phyloP scores from a whole-genome alignment of 2,329 filamentous ascomycete species.

The Macrophomina phaseolina region DNA sequence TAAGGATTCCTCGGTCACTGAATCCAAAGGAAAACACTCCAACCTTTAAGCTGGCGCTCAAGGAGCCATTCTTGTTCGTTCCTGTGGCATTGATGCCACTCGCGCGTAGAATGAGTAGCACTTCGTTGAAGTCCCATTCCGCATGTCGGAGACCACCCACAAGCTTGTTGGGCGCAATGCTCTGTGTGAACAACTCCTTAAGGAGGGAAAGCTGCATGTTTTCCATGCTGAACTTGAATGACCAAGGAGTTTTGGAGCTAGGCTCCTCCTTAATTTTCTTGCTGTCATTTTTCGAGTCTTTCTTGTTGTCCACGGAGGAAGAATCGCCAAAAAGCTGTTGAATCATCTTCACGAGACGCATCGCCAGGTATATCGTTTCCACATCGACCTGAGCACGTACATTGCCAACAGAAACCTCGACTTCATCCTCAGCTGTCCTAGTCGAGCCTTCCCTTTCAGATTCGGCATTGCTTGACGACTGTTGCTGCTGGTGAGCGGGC shows the following conservation, averaged over 20 bases:
- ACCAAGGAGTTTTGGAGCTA: slow-evolving; percentile 10
- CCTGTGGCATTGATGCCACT: background rate
- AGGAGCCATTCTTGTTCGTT: background rate
- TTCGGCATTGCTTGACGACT: background rate
- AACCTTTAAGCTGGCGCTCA: background rate
- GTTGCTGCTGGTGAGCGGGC: background rate
- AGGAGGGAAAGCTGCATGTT: slow-evolving; percentile 35
- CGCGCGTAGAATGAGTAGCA: slow-evolving; percentile 1
- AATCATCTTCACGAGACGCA: slow-evolving; percentile 35
- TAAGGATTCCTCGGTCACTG: slow-evolving; percentile 56
- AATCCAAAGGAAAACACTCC: slow-evolving; percentile 55
- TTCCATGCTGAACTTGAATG: slow-evolving; percentile 36
- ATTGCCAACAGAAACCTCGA: slow-evolving; percentile 43
- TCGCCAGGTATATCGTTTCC: slow-evolving; percentile 42
- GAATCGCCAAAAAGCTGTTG: background rate
- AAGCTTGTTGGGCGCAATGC: background rate
- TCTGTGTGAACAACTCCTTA: slow-evolving; percentile 12
- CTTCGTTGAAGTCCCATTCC: slow-evolving; percentile 4
- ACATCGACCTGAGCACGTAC: slow-evolving; percentile 43
- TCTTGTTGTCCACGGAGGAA: background rate
- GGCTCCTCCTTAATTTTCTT: slow-evolving; percentile 7
- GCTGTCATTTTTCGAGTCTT: slow-evolving; percentile 19
- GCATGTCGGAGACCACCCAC: slow-evolving; percentile 15
- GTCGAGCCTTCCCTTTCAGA: background rate
- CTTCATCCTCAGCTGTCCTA: slow-evolving; percentile 25